These are phyloP conservation scores for Fremontodendron californicum DNA, from an alignment of 345 rosid species.

Conservation along the genomic window DNA sequence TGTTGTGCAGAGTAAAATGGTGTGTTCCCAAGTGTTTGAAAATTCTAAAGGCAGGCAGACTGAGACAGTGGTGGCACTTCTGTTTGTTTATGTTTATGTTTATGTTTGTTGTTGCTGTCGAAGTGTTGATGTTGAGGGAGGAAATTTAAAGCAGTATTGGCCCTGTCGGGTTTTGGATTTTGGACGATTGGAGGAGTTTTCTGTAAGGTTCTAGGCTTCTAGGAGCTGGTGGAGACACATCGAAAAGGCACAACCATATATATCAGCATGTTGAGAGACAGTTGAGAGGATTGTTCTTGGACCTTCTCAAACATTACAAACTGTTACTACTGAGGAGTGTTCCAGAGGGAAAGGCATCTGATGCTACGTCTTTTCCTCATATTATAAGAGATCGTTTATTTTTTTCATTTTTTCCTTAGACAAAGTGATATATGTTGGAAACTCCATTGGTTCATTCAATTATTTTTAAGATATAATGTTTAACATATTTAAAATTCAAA, in stretches of 20 bases:
- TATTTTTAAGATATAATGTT: no score
- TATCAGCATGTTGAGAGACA: background rate
- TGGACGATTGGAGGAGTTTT: background rate
- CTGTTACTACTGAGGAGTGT: background rate
- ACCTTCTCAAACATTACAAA: background rate
- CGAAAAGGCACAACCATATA: background rate
- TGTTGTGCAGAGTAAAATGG: background rate
- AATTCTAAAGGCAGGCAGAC: background rate
- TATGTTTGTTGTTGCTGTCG: background rate
- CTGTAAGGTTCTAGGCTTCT: slow-evolving; percentile 3
- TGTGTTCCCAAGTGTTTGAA: background rate
- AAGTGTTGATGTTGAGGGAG: background rate
- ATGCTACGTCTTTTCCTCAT: background rate
- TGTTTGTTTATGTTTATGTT: background rate
- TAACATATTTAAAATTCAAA: no score
- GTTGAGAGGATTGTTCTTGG: background rate
- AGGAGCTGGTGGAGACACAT: background rate
- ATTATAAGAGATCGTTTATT: background rate
- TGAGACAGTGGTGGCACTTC: background rate
- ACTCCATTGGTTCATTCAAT: no score
- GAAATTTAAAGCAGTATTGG: background rate
- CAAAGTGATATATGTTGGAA: no score
- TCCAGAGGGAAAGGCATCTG: background rate
- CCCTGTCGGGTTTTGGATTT: background rate
- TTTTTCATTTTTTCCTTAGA: no score